Conservation (phyloP, 2,329 filamentous ascomycete genomes). For the Leptographium radiaticola region DNA sequence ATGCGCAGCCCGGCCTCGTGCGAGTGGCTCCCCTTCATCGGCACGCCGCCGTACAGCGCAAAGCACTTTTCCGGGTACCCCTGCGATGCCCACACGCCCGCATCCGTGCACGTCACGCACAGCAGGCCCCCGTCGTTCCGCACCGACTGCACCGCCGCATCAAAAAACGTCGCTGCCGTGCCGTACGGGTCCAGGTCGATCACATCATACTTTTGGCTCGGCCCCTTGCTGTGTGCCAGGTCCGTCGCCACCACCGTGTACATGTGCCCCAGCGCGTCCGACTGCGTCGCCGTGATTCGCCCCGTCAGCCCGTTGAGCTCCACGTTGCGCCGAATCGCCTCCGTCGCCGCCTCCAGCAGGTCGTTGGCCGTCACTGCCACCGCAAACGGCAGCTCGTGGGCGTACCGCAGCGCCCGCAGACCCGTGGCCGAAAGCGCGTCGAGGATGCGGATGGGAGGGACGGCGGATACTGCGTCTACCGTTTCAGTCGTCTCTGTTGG, state of each 20-base stretch:
- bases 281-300: constrained; percentile 59
- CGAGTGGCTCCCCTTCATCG: constrained; percentile 70
- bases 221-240: constrained; percentile 19
- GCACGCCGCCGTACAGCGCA: constrained; percentile 82
- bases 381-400: constrained; percentile 75
- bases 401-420: constrained; percentile 79
- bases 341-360: constrained; percentile 61
- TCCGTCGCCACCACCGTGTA: constrained; percentile 54
- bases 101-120: constrained; percentile 93
- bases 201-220: constrained; percentile 61
- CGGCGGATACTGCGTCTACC: neutral
- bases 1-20: constrained; percentile 85
- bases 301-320: constrained; percentile 64
- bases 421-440: constrained; percentile 93
- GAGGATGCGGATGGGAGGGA: constrained; percentile 61
- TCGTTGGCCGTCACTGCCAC: constrained; percentile 84
- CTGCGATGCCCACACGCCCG: constrained; percentile 85
- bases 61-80: constrained; percentile 92
- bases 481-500: constrained; percentile 14
- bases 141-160: constrained; percentile 76
- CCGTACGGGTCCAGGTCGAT: constrained; percentile 96
- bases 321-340: constrained; percentile 74
- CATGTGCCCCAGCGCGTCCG: constrained; percentile 87
- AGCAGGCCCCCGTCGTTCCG: constrained; percentile 76
- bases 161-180: constrained; percentile 82